Evolutionary conservation across 768 basidiomycete genomes (phyloP), one percentile per base, ranked within the genome.

Genomic region (Auricularia sp.): DNA sequence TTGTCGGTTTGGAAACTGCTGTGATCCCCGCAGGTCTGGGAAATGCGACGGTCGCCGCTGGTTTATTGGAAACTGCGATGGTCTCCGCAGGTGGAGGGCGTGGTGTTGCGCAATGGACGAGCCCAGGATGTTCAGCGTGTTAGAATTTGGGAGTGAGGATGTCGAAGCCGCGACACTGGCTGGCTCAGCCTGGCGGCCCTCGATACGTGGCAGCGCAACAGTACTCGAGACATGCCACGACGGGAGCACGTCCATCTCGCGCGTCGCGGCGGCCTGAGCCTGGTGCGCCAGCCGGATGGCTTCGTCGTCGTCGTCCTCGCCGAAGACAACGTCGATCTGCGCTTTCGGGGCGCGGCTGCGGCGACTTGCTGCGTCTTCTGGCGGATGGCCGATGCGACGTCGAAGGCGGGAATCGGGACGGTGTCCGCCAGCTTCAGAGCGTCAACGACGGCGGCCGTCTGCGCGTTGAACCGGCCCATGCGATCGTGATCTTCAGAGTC

Each of bases 191-290:
- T 86, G 83, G 65, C 90, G 82, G 24, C 94, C 93, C 24, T 92
- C 89, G 0, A 96, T 97, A 66, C 93, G 78, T 68, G 95, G 90
- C 6, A 94, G 94, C 3, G 93, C 88, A 67, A 99, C 93, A 3
- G 97, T 99, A 72, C 92, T 95, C 75, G 92, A 90, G 69, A 94
- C 82, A 78, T 97, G 92, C 97, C 97, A 99, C 13, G 89, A 81
- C 0, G 97, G 97, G 54, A 99, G 78, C 0, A 87, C 84, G 72
- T 98, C 98, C 77, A 98, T 94, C 72, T 88, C 84, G 65, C 92
- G 77, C 76, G 94, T 94, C 64, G 87, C 83, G 65, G 90, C 90
- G 1, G 90, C 89, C 74, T 94, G 85, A 24, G 84, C 85, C 69
- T 91, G 90, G 63, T 90, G 80, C 73, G 92, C 89, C 70, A 80